These are phyloP conservation scores for Sphaerosporella brunnea DNA, from an alignment of 495 filamentous ascomycete genomes.

Conservation along the genomic window DNA sequence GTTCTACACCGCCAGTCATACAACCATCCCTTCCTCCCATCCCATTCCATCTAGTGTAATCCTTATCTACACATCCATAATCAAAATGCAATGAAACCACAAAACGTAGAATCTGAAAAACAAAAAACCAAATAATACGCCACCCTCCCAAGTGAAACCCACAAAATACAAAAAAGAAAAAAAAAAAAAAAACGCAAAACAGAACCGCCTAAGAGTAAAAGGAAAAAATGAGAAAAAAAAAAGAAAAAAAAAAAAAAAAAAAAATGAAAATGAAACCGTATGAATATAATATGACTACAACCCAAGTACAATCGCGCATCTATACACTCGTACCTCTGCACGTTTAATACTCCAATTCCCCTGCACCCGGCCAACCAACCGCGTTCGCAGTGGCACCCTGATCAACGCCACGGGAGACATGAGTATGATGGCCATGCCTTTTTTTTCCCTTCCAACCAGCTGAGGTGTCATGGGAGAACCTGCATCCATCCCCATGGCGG, in stretches of 20 bases:
- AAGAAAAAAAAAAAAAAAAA: background rate
- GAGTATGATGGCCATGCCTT: constrained; percentile 9
- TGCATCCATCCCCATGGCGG: constrained; percentile 23
- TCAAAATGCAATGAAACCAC: too few species aligned
- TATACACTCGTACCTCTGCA: too few species aligned
- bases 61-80: too few species aligned
- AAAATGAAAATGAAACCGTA: background rate
- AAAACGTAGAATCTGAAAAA: background rate
- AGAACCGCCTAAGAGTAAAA: background rate
- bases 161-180: background rate
- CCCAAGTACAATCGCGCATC: too few species aligned
- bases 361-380: constrained; percentile 21
- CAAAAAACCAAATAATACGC: background rate
- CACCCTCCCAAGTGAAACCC: constrained; percentile 2
- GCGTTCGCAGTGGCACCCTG: constrained; percentile 17
- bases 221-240: background rate
- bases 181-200: background rate
- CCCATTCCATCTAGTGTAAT: too few species aligned
- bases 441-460: constrained; percentile 6
- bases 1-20: too few species aligned
- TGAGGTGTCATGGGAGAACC: constrained; percentile 19
- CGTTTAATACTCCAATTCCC: constrained; percentile 21
- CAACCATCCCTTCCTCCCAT: too few species aligned
- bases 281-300: too few species aligned
- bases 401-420: constrained; percentile 12